Evolutionary conservation across 371 early-diverging fungal species (phyloP), one percentile per base, ranked within the genome.

Genomic region (Synchytrium microbalum): DNA sequence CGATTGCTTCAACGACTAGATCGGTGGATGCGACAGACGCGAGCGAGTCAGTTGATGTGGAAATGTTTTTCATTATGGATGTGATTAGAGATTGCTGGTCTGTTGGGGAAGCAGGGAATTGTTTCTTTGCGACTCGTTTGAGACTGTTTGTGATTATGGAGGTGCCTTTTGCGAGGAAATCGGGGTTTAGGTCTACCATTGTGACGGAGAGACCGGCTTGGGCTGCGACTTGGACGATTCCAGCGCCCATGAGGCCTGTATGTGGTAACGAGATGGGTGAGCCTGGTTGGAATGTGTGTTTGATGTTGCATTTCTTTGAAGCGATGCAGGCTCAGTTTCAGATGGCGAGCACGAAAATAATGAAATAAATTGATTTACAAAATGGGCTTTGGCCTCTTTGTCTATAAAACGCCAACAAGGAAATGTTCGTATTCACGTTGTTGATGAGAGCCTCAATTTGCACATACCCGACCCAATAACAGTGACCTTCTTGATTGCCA

Each of bases 221-320:
- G 16, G 95, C 95, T 8, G 92, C 89, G 0, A 95, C 93, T 68
- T 96, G 95, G n/a, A 83, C 93, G 64, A 95, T 93, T 62, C 96
- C 95, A 3, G 94, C 88, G 38, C 96, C 96, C 96, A 96, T 96
- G 59, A 94, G 80, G 2, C 72, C 71, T 67, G 24, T 8, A 29
- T 24, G 53, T n/a, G n/a, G n/a, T n/a, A n/a, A n/a, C n/a, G n/a
- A n/a, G n/a, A n/a, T n/a, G n/a, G n/a, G n/a, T n/a, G n/a, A n/a
- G n/a, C n/a, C n/a, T n/a, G n/a, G n/a, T n/a, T n/a, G n/a, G n/a
- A n/a, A n/a, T n/a, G n/a, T n/a, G n/a, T n/a, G n/a, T n/a, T n/a
- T n/a, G n/a, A n/a, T n/a, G n/a, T n/a, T n/a, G n/a, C n/a, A n/a
- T n/a, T n/a, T n/a, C n/a, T n/a, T n/a, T n/a, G n/a, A n/a, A n/a